Percentiles rank a stretch among this genome's conserved stretches.
Evolutionary conservation across 2,329 filamentous ascomycete genomes (phyloP).

Genomic region (Colletotrichum costaricense): DNA sequence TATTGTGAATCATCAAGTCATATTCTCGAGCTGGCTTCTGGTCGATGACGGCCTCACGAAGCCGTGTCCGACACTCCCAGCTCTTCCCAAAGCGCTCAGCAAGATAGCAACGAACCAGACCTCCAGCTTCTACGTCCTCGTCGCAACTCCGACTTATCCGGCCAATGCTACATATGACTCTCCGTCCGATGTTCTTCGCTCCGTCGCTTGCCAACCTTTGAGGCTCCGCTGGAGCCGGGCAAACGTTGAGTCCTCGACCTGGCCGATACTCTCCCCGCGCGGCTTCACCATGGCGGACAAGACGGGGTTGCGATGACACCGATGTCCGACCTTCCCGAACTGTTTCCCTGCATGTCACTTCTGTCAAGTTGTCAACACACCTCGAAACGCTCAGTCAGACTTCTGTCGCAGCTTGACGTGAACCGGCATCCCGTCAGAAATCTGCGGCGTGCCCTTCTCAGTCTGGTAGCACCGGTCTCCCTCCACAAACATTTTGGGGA

Average conservation of each 20-base stretch:
- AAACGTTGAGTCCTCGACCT: not conserved
- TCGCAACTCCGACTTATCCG: not conserved
- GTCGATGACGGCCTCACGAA: not conserved
- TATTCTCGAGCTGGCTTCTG: not conserved
- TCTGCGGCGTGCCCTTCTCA: conserved; percentile 45
- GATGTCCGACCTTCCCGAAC: not conserved
- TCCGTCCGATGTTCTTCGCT: not conserved
- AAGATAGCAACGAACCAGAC: not conserved
- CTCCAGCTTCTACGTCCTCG: not conserved
- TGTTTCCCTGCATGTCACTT: too few relatives aligned
- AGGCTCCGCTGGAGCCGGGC: not conserved
- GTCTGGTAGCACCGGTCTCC: conserved; percentile 46
- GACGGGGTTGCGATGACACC: not conserved
- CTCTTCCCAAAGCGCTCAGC: not conserved
- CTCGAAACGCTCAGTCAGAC: not conserved
- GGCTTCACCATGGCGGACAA: not conserved
- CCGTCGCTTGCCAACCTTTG: not conserved
- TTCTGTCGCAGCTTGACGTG: conserved; percentile 41
- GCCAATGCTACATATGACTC: not conserved
- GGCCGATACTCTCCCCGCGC: not conserved
- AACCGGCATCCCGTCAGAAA: conserved; percentile 51
- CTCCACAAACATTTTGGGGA: conserved; percentile 40
- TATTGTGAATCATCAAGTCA: not conserved
- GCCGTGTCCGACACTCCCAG: not conserved
- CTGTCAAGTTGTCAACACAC: not conserved